Percentiles rank a stretch among this genome's conserved stretches.
Evolutionary conservation across 164 flowering plant species (phyloP).

Genomic region (Nelumbo lutea): DNA sequence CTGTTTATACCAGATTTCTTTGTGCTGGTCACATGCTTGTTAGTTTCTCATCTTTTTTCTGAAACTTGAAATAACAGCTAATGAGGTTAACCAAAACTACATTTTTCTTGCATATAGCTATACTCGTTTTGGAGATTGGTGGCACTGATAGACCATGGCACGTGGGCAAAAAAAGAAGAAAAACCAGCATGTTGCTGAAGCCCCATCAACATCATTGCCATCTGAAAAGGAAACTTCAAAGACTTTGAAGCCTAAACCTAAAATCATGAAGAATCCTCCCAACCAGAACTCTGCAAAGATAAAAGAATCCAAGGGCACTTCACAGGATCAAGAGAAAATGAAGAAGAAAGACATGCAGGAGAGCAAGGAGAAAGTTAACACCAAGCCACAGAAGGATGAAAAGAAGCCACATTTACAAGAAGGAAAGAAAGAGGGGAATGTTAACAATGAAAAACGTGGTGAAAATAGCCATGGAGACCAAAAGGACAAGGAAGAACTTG

Average conservation of each 20-base stretch:
- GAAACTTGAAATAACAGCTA: too few species aligned
- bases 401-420: conserved; percentile 7
- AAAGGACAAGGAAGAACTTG: conserved; percentile 35
- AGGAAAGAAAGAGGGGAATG: conserved; percentile 9
- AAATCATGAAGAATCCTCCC: conserved; percentile 25
- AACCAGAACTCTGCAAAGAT: conserved; percentile 11
- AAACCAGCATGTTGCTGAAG: conserved; percentile 13
- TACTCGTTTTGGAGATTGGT: conserved; percentile 2
- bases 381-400: background rate
- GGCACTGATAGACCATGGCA: conserved; percentile 13
- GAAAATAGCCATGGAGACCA: conserved; percentile 18
- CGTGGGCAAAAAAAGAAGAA: conserved; percentile 5
- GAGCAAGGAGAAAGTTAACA: conserved; percentile 5
- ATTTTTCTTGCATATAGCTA: background rate
- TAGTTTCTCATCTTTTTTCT: too few species aligned
- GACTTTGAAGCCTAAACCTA: conserved; percentile 30
- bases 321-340: conserved; percentile 6
- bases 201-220: conserved; percentile 15
- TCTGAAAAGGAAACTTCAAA: conserved; percentile 23
- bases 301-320: conserved; percentile 7
- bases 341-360: conserved; percentile 9
- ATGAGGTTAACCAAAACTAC: too few species aligned
- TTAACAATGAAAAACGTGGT: conserved; percentile 3
- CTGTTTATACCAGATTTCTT: too few species aligned
- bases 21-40: too few species aligned